Conservation (phyloP, 352 stramenopile genomes). For the Globisporangium splendens region DNA sequence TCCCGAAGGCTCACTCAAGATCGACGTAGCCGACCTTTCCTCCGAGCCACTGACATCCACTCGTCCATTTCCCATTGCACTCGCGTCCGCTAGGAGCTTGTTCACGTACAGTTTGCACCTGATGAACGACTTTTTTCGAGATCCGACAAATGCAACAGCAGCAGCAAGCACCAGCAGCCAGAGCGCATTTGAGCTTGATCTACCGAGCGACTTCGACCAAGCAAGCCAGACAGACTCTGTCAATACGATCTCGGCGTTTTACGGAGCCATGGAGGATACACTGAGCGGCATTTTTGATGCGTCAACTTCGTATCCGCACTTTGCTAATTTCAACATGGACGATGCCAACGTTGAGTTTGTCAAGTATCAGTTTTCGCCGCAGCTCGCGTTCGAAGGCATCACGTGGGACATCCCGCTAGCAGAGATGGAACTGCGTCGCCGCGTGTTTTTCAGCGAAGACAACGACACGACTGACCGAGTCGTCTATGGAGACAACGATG, state of each 20-base stretch:
- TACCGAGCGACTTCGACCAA: constrained; percentile 12
- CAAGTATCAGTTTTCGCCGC: constrained; percentile 18
- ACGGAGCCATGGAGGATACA: constrained; percentile 22
- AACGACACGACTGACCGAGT: constrained; percentile 27
- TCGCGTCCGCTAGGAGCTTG: constrained; percentile 22
- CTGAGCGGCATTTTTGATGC: constrained; percentile 21
- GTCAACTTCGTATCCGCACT: constrained; percentile 13
- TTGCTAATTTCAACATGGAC: constrained; percentile 26
- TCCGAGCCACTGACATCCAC: background rate
- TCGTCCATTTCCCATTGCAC: constrained; percentile 25
- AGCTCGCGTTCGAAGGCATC: constrained; percentile 34
- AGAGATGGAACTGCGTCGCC: constrained; percentile 29
- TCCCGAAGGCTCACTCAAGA: constrained; percentile 10
- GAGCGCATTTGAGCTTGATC: constrained; percentile 19
- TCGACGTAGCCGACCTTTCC: constrained; percentile 16
- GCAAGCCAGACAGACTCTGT: constrained; percentile 15
- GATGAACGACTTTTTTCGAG: constrained; percentile 42
- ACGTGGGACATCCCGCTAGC: constrained; percentile 44
- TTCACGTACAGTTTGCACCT: constrained; percentile 26
- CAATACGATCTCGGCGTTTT: constrained; percentile 18
- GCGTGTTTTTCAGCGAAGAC: constrained; percentile 19
- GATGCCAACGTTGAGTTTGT: constrained; percentile 35
- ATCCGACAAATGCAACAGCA: constrained; percentile 25
- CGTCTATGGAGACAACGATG: constrained; percentile 9
- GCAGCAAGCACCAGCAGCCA: background rate